These are phyloP conservation scores for Kwoniella shandongensis DNA, from an alignment of 768 basidiomycete genomes.

Conservation along the genomic window DNA sequence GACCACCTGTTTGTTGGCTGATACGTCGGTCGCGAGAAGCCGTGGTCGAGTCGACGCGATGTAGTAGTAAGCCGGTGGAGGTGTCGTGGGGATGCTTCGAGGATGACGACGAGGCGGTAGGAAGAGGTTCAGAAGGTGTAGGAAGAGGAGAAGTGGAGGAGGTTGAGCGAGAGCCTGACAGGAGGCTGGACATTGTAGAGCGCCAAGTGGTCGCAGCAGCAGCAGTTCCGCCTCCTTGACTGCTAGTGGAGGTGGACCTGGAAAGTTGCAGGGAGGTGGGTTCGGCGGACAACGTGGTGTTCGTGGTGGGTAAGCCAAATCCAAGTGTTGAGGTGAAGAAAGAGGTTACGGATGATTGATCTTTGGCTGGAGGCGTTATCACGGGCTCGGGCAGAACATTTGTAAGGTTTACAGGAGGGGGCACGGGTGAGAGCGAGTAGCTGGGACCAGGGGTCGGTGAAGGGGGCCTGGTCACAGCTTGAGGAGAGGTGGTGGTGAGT, in stretches of 20 bases:
- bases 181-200: slow-evolving; percentile 30
- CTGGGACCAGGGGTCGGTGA: background rate
- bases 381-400: slow-evolving; percentile 21
- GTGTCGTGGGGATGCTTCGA: slow-evolving; percentile 9
- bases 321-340: slow-evolving; percentile 34
- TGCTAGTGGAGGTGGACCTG: slow-evolving; percentile 12
- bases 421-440: slow-evolving; percentile 20
- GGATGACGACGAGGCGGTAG: background rate
- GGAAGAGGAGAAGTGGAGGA: slow-evolving; percentile 6
- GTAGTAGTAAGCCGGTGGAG: slow-evolving; percentile 27
- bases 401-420: slow-evolving; percentile 23
- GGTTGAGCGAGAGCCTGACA: slow-evolving; percentile 14
- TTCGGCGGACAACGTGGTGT: slow-evolving; percentile 4
- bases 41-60: slow-evolving; percentile 32
- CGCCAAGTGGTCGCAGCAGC: slow-evolving; percentile 23
- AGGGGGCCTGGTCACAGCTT: background rate
- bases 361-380: slow-evolving; percentile 25
- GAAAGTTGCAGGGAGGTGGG: slow-evolving; percentile 18
- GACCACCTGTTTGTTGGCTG: slow-evolving; percentile 41
- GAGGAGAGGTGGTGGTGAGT: slow-evolving; percentile 7
- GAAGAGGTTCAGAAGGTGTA: background rate
- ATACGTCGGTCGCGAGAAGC: slow-evolving; percentile 41
- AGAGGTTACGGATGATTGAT: slow-evolving; percentile 8
- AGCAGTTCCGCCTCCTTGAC: slow-evolving; percentile 11
- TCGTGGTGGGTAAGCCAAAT: slow-evolving; percentile 24